Evolutionary conservation across 441 rosid species (phyloP).

Genomic region (Gossypium davidsonii): DNA sequence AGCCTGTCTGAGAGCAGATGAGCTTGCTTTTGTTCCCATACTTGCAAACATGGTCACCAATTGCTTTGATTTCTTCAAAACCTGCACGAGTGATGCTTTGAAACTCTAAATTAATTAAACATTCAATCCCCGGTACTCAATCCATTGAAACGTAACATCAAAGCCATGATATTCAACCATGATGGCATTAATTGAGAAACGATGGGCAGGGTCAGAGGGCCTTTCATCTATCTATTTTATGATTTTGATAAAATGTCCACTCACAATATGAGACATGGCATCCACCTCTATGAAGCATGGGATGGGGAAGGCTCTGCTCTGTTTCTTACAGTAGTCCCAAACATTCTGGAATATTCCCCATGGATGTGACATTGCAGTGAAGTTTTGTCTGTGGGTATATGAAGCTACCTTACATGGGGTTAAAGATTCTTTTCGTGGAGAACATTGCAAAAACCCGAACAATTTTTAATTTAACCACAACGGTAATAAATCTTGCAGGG

Average conservation of each 20-base stretch:
- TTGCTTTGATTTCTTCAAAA: neutral
- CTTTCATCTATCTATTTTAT: neutral
- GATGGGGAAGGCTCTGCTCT: neutral
- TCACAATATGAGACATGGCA: neutral
- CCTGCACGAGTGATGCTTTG: conserved; percentile 9
- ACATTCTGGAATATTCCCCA: neutral
- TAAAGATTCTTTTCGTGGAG: neutral
- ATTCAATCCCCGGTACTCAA: neutral
- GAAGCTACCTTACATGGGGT: neutral
- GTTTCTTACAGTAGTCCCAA: neutral
- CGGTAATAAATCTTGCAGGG: no score
- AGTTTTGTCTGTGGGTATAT: neutral
- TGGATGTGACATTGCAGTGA: conserved; percentile 1
- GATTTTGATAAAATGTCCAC: neutral
- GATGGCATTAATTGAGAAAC: neutral
- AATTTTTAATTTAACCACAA: neutral
- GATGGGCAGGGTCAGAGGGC: neutral
- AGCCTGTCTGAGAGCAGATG: conserved; percentile 16
- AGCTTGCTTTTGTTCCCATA: conserved; percentile 19
- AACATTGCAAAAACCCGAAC: neutral
- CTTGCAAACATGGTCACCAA: conserved; percentile 19
- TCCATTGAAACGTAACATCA: neutral
- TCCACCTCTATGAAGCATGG: conserved; percentile 2
- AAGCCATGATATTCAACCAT: neutral
- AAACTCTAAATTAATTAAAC: neutral